Evolutionary conservation across 768 basidiomycete species (phyloP).

Genomic region (Chiua virens): DNA sequence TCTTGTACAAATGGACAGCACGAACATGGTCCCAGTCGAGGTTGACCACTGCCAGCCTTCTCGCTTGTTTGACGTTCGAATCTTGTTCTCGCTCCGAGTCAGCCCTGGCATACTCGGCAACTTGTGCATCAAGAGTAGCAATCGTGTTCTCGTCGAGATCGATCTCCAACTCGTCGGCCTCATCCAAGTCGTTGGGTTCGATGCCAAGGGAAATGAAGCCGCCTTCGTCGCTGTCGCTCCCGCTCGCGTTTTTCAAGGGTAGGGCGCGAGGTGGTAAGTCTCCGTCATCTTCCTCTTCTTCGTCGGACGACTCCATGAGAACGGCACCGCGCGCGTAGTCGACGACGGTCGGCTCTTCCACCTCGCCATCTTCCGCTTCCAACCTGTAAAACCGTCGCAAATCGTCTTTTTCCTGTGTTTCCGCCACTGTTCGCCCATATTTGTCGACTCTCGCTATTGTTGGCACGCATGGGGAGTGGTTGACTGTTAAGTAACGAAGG

Average conservation of each 20-base stretch:
- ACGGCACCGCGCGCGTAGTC: slow-evolving; percentile 93
- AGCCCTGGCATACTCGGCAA: slow-evolving; percentile 53
- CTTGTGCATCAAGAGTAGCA: slow-evolving; percentile 73
- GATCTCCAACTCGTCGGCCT: slow-evolving; percentile 54
- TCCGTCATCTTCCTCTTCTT: slow-evolving; percentile 51
- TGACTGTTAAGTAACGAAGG: neutral
- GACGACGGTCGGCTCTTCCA: slow-evolving; percentile 36
- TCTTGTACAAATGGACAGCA: slow-evolving; percentile 86
- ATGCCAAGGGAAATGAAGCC: slow-evolving; percentile 53
- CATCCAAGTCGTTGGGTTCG: slow-evolving; percentile 25
- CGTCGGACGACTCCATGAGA: slow-evolving; percentile 84
- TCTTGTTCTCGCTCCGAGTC: slow-evolving; percentile 45
- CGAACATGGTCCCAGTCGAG: slow-evolving; percentile 98
- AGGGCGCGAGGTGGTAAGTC: neutral
- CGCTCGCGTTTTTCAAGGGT: slow-evolving; percentile 26
- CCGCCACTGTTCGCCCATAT: slow-evolving; percentile 75
- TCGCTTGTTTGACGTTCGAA: slow-evolving; percentile 50
- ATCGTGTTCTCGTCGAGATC: slow-evolving; percentile 79
- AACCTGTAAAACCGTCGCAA: slow-evolving; percentile 81
- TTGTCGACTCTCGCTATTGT: slow-evolving; percentile 73
- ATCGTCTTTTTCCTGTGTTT: slow-evolving; percentile 71
- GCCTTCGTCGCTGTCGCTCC: slow-evolving; percentile 47
- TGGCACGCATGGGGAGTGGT: neutral
- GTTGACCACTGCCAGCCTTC: slow-evolving; percentile 86
- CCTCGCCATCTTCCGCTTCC: slow-evolving; percentile 37